Conservation (phyloP, 306 rosid genomes). For the Rubus idaeus region DNA sequence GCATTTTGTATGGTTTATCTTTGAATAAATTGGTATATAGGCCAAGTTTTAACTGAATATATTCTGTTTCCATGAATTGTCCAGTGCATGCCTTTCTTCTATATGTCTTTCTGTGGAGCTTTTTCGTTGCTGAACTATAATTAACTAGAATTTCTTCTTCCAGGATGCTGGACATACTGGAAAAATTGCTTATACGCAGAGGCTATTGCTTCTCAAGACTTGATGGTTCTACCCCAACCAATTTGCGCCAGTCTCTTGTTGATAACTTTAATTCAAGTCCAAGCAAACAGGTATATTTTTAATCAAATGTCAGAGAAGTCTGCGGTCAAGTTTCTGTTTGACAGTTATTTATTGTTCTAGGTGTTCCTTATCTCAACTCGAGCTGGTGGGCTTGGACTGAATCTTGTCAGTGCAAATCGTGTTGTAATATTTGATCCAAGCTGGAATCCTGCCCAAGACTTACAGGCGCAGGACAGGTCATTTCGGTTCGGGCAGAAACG, state of each 20-base stretch:
- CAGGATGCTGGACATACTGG: conserved; percentile 94
- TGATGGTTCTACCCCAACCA: conserved; percentile 90
- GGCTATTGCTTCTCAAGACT: conserved; percentile 93
- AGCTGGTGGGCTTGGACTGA: conserved; percentile 95
- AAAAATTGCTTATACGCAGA: conserved; percentile 80
- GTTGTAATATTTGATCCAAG: conserved; percentile 95
- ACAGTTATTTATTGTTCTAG: conserved; percentile 42
- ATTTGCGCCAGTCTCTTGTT: conserved; percentile 77
- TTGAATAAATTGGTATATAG: neutral
- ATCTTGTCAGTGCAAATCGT: conserved; percentile 96
- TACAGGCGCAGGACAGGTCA: conserved; percentile 97
- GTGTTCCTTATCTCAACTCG: conserved; percentile 94
- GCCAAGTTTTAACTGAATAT: neutral
- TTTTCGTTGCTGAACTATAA: conserved; percentile 26
- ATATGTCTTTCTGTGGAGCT: neutral
- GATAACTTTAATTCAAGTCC: conserved; percentile 93
- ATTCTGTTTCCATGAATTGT: neutral
- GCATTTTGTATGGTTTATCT: neutral
- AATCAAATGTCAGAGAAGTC: conserved; percentile 20
- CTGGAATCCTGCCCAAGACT: conserved; percentile 98
- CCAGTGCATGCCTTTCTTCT: neutral
- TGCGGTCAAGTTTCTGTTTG: conserved; percentile 14
- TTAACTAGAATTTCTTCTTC: conserved; percentile 32
- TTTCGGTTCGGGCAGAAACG: conserved; percentile 94
- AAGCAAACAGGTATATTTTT: conserved; percentile 68